Conservation (phyloP, 495 filamentous ascomycete species). For the Daldinia bambusicola region DNA sequence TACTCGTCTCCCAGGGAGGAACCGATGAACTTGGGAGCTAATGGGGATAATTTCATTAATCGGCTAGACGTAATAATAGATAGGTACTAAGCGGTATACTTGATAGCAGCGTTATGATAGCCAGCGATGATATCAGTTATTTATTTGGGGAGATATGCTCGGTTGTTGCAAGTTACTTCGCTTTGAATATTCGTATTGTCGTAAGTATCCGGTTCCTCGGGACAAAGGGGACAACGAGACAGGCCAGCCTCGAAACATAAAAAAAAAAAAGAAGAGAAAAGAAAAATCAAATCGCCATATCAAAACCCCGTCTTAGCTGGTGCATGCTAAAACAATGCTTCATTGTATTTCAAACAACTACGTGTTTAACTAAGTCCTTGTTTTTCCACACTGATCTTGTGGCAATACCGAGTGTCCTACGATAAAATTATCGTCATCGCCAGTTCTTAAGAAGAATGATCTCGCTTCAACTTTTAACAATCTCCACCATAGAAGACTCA, state of each 20-base stretch:
- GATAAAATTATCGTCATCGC: background rate
- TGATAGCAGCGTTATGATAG: background rate
- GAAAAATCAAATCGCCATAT: background rate
- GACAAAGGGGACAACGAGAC: conserved; percentile 1
- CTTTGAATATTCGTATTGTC: background rate
- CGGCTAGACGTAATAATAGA: background rate
- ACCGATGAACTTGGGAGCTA: background rate
- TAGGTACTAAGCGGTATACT: background rate
- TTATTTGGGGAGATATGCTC: background rate
- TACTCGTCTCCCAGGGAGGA: background rate
- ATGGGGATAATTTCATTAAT: background rate
- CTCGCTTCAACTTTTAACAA: background rate
- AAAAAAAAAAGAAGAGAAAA: too few relatives aligned
- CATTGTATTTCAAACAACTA: background rate
- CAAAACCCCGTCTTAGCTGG: background rate
- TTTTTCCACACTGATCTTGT: background rate
- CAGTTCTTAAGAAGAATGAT: background rate
- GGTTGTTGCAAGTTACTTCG: background rate
- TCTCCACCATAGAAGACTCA: background rate
- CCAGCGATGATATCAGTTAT: background rate
- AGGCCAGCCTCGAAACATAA: background rate
- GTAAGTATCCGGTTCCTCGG: background rate
- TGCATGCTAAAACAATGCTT: background rate
- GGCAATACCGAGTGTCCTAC: background rate
- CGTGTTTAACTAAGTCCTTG: background rate